Base-by-base conservation (phyloP, 139 green algal genomes). In the Marvania coccoides region DNA sequence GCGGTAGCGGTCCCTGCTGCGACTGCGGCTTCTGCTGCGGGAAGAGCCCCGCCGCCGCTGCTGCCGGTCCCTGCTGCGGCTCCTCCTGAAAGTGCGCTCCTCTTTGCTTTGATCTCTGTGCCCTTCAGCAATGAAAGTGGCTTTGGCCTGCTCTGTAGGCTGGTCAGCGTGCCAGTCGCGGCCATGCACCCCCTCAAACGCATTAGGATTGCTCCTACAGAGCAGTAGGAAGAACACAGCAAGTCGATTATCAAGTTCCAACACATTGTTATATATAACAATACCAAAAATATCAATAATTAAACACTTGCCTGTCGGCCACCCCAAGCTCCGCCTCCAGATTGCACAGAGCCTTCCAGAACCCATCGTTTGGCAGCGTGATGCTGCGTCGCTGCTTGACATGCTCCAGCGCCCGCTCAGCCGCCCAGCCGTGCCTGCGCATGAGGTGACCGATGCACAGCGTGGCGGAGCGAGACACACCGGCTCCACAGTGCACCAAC, bases 401-500 rank as follows among this genome's bases (percentile, higher is more conserved):
- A 31, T 72, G 63, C 14, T 63, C 59, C 24, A 72, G 67, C 2
- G 85, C 84, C 28, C 71, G 40, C 28, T 75, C 38, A 1, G 77
- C 81, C 5, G 61, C 65, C 80, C 83, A 93, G 23, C 30, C 35
- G 56, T 78, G 60, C 19, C 63, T 69, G 29, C 85, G 75, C 88
- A 95, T 95, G 23, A 95, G 78, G 80, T 91, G 92, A 40, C 85
- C 84, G 23, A 89, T 82, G 47, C 68, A 72, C 53, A 95, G 77
- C 1, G 82, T 82, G 47, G 88, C 86, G 9, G 77, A 88, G 38
- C 88, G 79, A 29, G 70, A 85, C 19, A 89, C 87, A 4, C 88
- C 88, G 5, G 87, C 87, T 5, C 88, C 88, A 56, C 88, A 95
- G 74, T 95, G 88, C 55, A 95, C 81, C 64, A 95, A 73, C 58